Percentiles rank a stretch among this genome's conserved stretches.
These are phyloP conservation scores for Trametes cubensis DNA, from an alignment of 768 basidiomycete species.

Conservation along the genomic window DNA sequence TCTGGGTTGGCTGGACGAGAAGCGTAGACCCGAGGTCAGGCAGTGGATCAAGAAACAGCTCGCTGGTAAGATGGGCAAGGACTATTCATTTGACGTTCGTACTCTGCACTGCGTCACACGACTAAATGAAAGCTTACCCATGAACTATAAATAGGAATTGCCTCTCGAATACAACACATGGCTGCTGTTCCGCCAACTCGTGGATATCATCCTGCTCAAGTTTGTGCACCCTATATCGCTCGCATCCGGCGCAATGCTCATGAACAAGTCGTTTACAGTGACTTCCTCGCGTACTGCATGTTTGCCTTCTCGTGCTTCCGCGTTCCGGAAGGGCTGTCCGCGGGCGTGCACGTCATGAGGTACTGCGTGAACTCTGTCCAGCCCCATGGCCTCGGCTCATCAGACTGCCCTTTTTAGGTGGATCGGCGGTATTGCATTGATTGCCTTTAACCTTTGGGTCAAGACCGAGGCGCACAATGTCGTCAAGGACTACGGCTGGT, in stretches of 20 bases:
- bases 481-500: slow-evolving; percentile 98
- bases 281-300: slow-evolving; percentile 92
- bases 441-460: slow-evolving; percentile 97
- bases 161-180: slow-evolving; percentile 95
- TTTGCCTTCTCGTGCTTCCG: slow-evolving; percentile 94
- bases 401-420: slow-evolving; percentile 54
- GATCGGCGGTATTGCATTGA: slow-evolving; percentile 82
- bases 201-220: slow-evolving; percentile 97
- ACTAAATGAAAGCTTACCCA: slow-evolving; percentile 12
- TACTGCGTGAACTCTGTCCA: slow-evolving; percentile 32
- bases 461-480: slow-evolving; percentile 97
- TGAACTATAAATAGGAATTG: slow-evolving; percentile 57
- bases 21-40: slow-evolving; percentile 61
- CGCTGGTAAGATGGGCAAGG: slow-evolving; percentile 90
- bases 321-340: slow-evolving; percentile 76
- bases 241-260: neutral
- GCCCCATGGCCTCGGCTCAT: neutral
- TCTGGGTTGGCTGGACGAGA: slow-evolving; percentile 87
- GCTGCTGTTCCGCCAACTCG: slow-evolving; percentile 94
- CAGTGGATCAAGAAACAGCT: slow-evolving; percentile 88
- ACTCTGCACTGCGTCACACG: slow-evolving; percentile 12
- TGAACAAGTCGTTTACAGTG: slow-evolving; percentile 48
- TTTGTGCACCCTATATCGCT: slow-evolving; percentile 41
- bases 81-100: slow-evolving; percentile 89
- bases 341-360: slow-evolving; percentile 78